phyloP scores from a whole-genome alignment of 1,284 basidiomycete species.

The Anthracocystis setariae region DNA sequence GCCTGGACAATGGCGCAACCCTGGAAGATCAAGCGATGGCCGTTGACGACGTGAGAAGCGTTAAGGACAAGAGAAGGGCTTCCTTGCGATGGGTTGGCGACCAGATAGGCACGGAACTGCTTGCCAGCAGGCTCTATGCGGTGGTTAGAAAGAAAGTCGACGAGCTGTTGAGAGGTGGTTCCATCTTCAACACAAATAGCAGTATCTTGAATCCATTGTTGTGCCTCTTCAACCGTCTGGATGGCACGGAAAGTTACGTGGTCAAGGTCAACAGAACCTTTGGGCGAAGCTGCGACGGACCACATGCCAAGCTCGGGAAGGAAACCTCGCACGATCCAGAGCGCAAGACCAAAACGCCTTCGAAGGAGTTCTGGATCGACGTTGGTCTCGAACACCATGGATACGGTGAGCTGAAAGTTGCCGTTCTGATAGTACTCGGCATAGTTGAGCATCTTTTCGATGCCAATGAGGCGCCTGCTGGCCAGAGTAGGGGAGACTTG shows the following conservation, averaged over 20 bases:
- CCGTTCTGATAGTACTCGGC: conserved; percentile 33
- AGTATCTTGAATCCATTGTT: conserved; percentile 31
- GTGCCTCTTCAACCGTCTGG: conserved; percentile 23
- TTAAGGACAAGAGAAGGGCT: conserved; percentile 14
- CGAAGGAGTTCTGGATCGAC: conserved; percentile 1
- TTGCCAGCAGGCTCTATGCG: conserved; percentile 28
- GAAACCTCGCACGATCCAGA: conserved; percentile 16
- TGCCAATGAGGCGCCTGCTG: conserved; percentile 17
- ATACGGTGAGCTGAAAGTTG: conserved; percentile 3
- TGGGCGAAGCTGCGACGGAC: not conserved
- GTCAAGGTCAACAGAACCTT: conserved; percentile 16
- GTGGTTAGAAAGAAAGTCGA: conserved; percentile 13
- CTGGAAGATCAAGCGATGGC: conserved; percentile 19
- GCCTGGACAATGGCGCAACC: conserved; percentile 16
- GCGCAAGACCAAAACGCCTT: conserved; percentile 21
- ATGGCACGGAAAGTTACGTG: conserved; percentile 19
- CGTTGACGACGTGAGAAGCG: conserved; percentile 32
- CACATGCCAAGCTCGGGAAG: conserved; percentile 23
- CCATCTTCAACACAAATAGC: conserved; percentile 23
- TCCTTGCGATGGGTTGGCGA: conserved; percentile 10
- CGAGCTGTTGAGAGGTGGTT: conserved; percentile 14
- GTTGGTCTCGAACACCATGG: not conserved
- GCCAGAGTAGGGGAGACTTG: conserved; percentile 13
- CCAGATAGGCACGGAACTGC: conserved; percentile 28
- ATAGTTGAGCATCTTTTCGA: conserved; percentile 39